Conservation (phyloP, 2,329 filamentous ascomycete species). For the Colletotrichum liriopes region DNA sequence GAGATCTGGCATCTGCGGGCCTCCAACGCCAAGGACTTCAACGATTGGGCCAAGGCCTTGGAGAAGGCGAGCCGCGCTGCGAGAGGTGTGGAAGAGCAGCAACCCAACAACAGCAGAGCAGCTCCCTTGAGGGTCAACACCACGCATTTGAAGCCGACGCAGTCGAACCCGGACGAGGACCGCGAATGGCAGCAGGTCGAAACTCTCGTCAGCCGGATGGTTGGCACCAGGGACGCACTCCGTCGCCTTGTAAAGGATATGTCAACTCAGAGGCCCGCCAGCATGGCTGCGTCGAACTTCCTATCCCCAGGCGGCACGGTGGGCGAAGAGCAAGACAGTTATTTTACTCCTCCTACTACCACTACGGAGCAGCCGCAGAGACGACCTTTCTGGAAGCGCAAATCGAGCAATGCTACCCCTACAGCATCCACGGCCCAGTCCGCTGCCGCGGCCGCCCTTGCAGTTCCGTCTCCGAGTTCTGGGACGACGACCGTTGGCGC, state of each 20-base stretch:
- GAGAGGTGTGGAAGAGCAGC: slow-evolving; percentile 61
- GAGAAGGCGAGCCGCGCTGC: slow-evolving; percentile 84
- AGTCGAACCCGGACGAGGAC: slow-evolving; percentile 72
- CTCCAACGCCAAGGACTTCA: slow-evolving; percentile 86
- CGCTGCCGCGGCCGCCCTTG: slow-evolving; percentile 56
- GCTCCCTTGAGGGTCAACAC: slow-evolving; percentile 50
- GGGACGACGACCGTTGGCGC: slow-evolving; percentile 51
- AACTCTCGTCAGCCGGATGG: slow-evolving; percentile 85
- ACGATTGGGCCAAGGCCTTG: slow-evolving; percentile 87
- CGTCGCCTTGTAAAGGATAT: slow-evolving; percentile 90
- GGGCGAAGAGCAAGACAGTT: slow-evolving; percentile 68
- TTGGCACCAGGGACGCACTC: slow-evolving; percentile 90
- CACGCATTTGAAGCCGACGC: slow-evolving; percentile 47
- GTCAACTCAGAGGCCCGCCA: slow-evolving; percentile 72
- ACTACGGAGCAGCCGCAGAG: slow-evolving; percentile 65
- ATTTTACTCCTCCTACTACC: slow-evolving; percentile 59
- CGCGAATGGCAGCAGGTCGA: slow-evolving; percentile 92
- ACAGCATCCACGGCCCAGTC: slow-evolving; percentile 59
- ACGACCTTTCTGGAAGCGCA: slow-evolving; percentile 92
- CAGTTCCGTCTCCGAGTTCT: slow-evolving; percentile 60
- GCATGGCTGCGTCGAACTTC: slow-evolving; percentile 53
- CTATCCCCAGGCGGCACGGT: slow-evolving; percentile 53
- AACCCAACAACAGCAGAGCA: slow-evolving; percentile 42
- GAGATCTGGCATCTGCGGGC: slow-evolving; percentile 97
- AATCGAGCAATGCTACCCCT: slow-evolving; percentile 76